Evolutionary conservation across 495 filamentous ascomycete genomes (phyloP), one percentile per base, ranked within the genome.

Genomic region (Aspergillus biplanus): DNA sequence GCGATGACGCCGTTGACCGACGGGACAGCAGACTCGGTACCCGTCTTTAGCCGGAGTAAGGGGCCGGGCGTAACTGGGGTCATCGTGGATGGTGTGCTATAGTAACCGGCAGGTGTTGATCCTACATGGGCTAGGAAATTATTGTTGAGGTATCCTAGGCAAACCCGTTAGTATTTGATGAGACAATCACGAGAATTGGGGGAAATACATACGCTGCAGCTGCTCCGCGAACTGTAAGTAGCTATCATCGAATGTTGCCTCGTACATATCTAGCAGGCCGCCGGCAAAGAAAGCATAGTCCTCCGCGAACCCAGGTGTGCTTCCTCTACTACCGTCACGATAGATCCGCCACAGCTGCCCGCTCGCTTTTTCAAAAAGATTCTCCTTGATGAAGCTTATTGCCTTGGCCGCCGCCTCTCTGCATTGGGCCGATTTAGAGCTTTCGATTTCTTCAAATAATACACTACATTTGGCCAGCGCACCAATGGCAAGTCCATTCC

Each of bases 251-350:
- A 92, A 90, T 0, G 93, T 96, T 6, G 90, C 86, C 74, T 97
- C 89, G 70, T 97, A 97, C 62, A 99, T 83, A 65, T 95, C 88
- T 54, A 98, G 79, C 18, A 97, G 79, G 0, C 93, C 96, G 33
- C 87, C 84, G 53, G 93, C 92, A 56, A 98, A 69, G 73, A 91
- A 97, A 4, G 95, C 93, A 73, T 98, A 99, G 73, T 99, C 95
- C 65, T 99, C 95, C 6, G 93, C 93, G 73, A 98, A 96, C 1
- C 86, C 95, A 6, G 81, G 80, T 0, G 88, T 90, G 39, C 89
- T 82, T 32, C 91, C 90, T 37, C 78, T 81, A 21, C 68, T 72
- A 13, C 88, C 90, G 65, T 93, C 86, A 33, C 88, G 87, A 70
- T 88, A 97, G 50, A 96, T 89, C 31, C 95, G 83, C 64, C 87